Conservation (phyloP, 495 filamentous ascomycete species). For the Hypoxylon perforatum region DNA sequence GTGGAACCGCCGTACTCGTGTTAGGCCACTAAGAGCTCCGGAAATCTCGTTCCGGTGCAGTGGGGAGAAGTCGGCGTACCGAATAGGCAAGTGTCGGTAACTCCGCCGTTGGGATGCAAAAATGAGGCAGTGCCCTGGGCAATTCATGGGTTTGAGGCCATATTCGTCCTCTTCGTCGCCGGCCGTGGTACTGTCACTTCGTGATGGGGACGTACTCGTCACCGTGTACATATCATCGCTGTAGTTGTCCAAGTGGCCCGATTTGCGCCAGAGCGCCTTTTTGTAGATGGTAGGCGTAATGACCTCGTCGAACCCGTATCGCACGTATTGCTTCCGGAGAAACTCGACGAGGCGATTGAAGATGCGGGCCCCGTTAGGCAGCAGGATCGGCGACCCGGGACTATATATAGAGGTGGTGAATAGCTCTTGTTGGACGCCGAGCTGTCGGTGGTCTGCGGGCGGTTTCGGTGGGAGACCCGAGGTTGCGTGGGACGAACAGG, state of each 20-base stretch:
- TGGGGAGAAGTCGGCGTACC: conserved; percentile 93
- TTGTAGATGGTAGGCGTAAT: conserved; percentile 96
- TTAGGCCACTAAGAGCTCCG: conserved; percentile 85
- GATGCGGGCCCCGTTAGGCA: conserved; percentile 84
- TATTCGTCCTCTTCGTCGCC: conserved; percentile 78
- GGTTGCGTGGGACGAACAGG: conserved; percentile 49
- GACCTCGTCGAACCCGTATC: conserved; percentile 91
- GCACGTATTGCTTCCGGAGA: conserved; percentile 85
- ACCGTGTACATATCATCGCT: conserved; percentile 96
- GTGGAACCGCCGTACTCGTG: conserved; percentile 90
- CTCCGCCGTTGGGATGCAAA: conserved; percentile 77
- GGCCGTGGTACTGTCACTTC: conserved; percentile 45
- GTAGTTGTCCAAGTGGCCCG: conserved; percentile 94
- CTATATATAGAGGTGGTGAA: conserved; percentile 83
- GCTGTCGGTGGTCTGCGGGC: conserved; percentile 72
- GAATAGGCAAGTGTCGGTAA: conserved; percentile 85
- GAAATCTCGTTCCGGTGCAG: conserved; percentile 92
- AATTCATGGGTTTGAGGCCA: conserved; percentile 97
- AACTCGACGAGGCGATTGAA: conserved; percentile 90
- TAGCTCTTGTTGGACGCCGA: conserved; percentile 77
- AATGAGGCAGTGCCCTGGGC: conserved; percentile 91
- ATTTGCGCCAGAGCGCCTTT: conserved; percentile 86
- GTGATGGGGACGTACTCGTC: conserved; percentile 62
- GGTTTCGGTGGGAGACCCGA: conserved; percentile 43
- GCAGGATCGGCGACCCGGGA: conserved; percentile 88